Percentiles rank a stretch among this genome's conserved stretches.
Evolutionary conservation across 805 yeast genomes (phyloP).

Genomic region (Kuraishia capsulata): DNA sequence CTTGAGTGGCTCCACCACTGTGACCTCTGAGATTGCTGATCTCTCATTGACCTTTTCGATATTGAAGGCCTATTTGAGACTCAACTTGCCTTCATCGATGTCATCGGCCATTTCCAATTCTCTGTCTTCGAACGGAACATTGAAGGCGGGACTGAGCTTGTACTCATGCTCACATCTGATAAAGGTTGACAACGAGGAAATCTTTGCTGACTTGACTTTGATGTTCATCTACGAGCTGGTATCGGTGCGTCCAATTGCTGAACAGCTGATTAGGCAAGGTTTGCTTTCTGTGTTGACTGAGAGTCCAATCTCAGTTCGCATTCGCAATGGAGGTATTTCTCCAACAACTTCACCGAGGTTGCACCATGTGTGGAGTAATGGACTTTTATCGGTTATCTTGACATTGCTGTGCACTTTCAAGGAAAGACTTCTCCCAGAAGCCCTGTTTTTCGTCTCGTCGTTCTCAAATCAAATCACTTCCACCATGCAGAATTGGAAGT

Average conservation of each 20-base stretch:
- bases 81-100: constrained; percentile 39
- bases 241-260: constrained; percentile 53
- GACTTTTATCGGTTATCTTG: constrained; percentile 61
- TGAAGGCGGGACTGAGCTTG: constrained; percentile 51
- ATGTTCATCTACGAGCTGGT: constrained; percentile 63
- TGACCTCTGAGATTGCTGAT: constrained; percentile 54
- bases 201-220: constrained; percentile 65
- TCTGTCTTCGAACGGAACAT: constrained; percentile 49
- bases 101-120: constrained; percentile 40
- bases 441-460: constrained; percentile 49
- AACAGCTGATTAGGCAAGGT: constrained; percentile 54
- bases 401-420: constrained; percentile 57
- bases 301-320: constrained; percentile 57
- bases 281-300: constrained; percentile 61
- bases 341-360: constrained; percentile 44
- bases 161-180: constrained; percentile 61
- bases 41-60: constrained; percentile 52
- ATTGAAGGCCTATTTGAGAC: constrained; percentile 45
- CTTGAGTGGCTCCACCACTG: constrained; percentile 21
- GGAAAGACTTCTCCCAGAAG: constrained; percentile 51
- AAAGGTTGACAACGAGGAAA: constrained; percentile 45
- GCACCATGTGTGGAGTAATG: constrained; percentile 82
- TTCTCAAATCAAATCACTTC: constrained; percentile 59
- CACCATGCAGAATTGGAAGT: constrained; percentile 58
- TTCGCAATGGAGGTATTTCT: constrained; percentile 57